Conservation (phyloP, 345 rosid genomes). For the Noccaea caerulescens region DNA sequence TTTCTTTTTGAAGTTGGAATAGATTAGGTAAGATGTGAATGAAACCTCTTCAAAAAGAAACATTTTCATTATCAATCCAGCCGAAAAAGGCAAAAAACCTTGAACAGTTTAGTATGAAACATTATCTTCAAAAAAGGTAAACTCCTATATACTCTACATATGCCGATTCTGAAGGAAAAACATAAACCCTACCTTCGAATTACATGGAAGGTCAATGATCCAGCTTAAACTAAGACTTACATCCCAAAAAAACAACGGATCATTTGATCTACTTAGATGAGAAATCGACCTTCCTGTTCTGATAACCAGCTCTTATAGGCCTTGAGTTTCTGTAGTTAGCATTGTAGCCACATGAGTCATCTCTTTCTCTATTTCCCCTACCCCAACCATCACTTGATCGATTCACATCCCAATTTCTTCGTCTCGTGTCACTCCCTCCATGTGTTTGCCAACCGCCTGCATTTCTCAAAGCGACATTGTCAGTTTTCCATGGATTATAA, state of each 20-base stretch:
- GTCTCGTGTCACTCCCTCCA: constrained; percentile 30
- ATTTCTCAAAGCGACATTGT: constrained; percentile 41
- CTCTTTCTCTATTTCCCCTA: constrained; percentile 54
- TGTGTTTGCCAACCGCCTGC: constrained; percentile 42
- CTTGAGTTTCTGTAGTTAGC: constrained; percentile 50
- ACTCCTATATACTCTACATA: constrained; percentile 18
- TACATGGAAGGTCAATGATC: constrained; percentile 7
- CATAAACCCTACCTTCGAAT: constrained; percentile 10
- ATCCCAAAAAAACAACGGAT: constrained; percentile 6
- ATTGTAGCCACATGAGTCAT: constrained; percentile 47
- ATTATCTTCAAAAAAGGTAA: constrained; percentile 5
- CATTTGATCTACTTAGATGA: constrained; percentile 35
- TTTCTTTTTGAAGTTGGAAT: constrained; percentile 32
- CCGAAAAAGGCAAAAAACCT: constrained; percentile 3
- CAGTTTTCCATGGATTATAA: constrained; percentile 37
- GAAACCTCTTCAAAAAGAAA: constrained; percentile 18
- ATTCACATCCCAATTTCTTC: constrained; percentile 43
- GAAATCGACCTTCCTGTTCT: constrained; percentile 55
- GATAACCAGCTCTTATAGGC: constrained; percentile 46
- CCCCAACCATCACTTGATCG: constrained; percentile 46
- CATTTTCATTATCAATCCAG: constrained; percentile 20
- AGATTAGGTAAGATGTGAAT: constrained; percentile 24
- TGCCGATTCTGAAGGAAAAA: constrained; percentile 8
- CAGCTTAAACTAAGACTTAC: background rate
- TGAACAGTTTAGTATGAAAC: constrained; percentile 7